Evolutionary conservation across 371 early-diverging fungal genomes (phyloP), one percentile per base, ranked within the genome.

Genomic region (Mucor circinelloides): DNA sequence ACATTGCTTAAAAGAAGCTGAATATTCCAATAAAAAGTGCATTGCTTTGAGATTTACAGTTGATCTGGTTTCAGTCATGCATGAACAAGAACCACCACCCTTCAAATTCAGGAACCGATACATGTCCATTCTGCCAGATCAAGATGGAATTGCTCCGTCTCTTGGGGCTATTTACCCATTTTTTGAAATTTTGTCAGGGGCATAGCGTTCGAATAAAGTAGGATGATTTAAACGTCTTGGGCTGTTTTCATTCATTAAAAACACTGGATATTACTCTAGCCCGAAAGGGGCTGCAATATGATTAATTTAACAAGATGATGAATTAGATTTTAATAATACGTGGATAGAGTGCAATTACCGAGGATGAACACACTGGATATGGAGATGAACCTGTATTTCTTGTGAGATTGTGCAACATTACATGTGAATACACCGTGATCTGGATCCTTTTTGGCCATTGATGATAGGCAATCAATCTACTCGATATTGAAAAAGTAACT

Each of bases 1-100:
- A 77, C 82, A 21, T 67, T 80, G 25, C 66, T 80, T 40, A 80
- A 77, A 44, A 77, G 73, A 69, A 79, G 78, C 59, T 76, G 59
- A 74, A 13, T 40, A 19, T 62, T 12, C 1, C 12, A 36, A 36
- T 36, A 36, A 36, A 36, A 13, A 36, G 25, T 25, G 6, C 2
- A 50, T 48, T 9, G 13, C 21, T 25, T 25, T 2, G 3, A 19
- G 1, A 19, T 19, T 6, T 44, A 19, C 19, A 44, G n/a, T 6
- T 4, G 17, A n/a, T 19, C 7, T 44, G 19, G 17, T 19, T 0
- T 44, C n/a, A 0, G n/a, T 19, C 1, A 19, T 44, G 44, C 17
- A 19, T 8, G 19, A 44, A 19, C 19, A 44, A 44, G 7, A 19
- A 7, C 19, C n/a, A n/a, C n/a, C n/a, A n/a, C n/a, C n/a, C n/a